phyloP scores from a whole-genome alignment of 805 yeast species.

The Cyberlindnera mycetangii region DNA sequence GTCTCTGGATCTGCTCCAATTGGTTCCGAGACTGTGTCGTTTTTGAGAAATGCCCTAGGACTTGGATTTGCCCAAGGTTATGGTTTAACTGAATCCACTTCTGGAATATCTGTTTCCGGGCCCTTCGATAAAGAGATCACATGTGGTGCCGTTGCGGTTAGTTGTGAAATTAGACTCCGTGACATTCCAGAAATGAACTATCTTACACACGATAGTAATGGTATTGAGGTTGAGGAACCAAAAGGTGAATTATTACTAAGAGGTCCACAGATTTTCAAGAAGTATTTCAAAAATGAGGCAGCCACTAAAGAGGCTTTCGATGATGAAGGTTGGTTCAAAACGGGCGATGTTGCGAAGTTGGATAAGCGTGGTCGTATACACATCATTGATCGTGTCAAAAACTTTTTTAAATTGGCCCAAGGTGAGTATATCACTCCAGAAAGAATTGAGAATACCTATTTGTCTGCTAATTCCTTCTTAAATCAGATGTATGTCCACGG shows the following conservation, averaged over 20 bases:
- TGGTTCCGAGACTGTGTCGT: constrained; percentile 48
- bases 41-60: constrained; percentile 49
- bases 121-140: constrained; percentile 37
- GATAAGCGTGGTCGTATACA: constrained; percentile 35
- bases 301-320: constrained; percentile 45
- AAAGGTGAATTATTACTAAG: constrained; percentile 56
- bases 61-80: constrained; percentile 48
- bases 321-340: constrained; percentile 53
- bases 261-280: constrained; percentile 53
- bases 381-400: constrained; percentile 63
- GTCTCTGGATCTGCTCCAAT: constrained; percentile 61
- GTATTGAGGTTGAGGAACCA: constrained; percentile 20
- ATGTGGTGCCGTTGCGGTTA: constrained; percentile 48
- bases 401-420: constrained; percentile 58
- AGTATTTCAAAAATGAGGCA: constrained; percentile 46
- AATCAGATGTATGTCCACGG: constrained; percentile 63
- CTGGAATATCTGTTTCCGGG: constrained; percentile 43
- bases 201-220: constrained; percentile 29
- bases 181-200: constrained; percentile 53
- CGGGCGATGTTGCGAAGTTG: constrained; percentile 53
- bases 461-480: constrained; percentile 47
- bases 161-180: constrained; percentile 49
- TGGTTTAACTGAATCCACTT: constrained; percentile 65
- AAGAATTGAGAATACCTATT: constrained; percentile 55
- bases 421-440: constrained; percentile 66